Base-by-base conservation (phyloP, 768 basidiomycete species). In the Boletus tomentosulus region DNA sequence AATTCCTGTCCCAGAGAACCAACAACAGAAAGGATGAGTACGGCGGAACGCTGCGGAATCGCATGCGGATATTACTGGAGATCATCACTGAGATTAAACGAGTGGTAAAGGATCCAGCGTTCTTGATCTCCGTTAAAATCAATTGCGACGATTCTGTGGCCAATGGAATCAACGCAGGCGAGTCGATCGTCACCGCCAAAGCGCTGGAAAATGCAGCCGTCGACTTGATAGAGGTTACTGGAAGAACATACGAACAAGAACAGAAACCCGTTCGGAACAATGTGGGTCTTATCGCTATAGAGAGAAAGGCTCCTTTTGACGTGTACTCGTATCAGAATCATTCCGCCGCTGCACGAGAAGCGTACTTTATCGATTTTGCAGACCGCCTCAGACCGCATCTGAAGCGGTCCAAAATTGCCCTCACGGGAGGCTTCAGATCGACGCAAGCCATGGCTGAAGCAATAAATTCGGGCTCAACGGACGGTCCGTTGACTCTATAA, bases 21-120 rank as follows among this genome's bases (percentile, higher is more conserved):
- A 84, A 84, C 64, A 69, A 70, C 39, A 71, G 83, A 28, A 78
- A 67, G n/a, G 82, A 84, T 62, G 69, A 73, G 48, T 86, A 80
- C 59, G 85, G 84, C 3, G 85, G 85, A 4, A 68, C 68, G 28
- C 60, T 81, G 30, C 73, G 78, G 60, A 81, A 81, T 59, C 71
- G 84, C 12, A 62, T 67, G n/a, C 72, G 79, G 3, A 76, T 86
- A 62, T 54, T 71, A 3, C 67, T 80, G 8, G 76, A 81, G 61
- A 73, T 79, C 52, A 63, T 78, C 35, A 58, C 76, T 7, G 78
- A 78, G 24, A 73, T 83, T 33, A 61, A 63, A 38, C 62, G 68
- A 10, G 74, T 70, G 0, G 72, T 83, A 41, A 58, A 66, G 15
- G 60, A 65, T 44, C 49, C 57, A 1, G 45, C 57, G 2, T 71